phyloP scores from a whole-genome alignment of 1,284 basidiomycete genomes.

The Cryptococcus sp. region DNA sequence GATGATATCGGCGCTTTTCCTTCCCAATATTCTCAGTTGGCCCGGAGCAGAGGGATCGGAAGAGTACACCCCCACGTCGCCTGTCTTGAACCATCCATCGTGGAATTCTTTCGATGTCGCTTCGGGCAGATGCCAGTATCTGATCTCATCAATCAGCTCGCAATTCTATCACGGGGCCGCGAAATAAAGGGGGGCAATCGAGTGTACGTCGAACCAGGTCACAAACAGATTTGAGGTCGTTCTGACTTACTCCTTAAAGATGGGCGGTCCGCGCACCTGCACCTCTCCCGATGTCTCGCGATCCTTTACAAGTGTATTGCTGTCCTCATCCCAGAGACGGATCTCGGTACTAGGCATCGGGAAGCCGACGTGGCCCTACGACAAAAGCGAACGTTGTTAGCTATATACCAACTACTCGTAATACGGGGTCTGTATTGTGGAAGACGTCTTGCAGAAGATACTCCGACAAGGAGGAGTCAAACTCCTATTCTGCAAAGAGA shows the following conservation, averaged over 20 bases:
- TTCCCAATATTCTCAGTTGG: slow-evolving; percentile 40
- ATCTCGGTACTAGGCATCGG: slow-evolving; percentile 40
- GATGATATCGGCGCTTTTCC: slow-evolving; percentile 43
- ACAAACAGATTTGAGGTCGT: background rate
- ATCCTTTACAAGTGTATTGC: slow-evolving; percentile 13
- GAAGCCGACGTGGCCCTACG: slow-evolving; percentile 43
- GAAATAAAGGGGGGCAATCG: background rate
- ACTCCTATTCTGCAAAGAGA: background rate
- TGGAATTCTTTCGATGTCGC: slow-evolving; percentile 40
- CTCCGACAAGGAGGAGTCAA: too few species aligned
- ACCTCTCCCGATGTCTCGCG: slow-evolving; percentile 41
- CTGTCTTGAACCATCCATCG: slow-evolving; percentile 51
- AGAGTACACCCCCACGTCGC: slow-evolving; percentile 44
- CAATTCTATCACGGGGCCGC: background rate
- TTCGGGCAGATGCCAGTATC: slow-evolving; percentile 45
- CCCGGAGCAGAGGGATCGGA: slow-evolving; percentile 23
- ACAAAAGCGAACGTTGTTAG: background rate
- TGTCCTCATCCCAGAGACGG: slow-evolving; percentile 38
- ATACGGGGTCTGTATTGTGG: too few species aligned
- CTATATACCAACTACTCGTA: background rate
- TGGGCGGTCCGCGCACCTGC: slow-evolving; percentile 39
- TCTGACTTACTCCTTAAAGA: slow-evolving; percentile 35
- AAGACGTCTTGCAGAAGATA: too few species aligned
- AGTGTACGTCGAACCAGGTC: background rate
- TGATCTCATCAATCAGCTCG: background rate